Evolutionary conservation across 2,329 filamentous ascomycete species (phyloP), one percentile per base, ranked within the genome.

Genomic region (Penicillium thymicola): DNA sequence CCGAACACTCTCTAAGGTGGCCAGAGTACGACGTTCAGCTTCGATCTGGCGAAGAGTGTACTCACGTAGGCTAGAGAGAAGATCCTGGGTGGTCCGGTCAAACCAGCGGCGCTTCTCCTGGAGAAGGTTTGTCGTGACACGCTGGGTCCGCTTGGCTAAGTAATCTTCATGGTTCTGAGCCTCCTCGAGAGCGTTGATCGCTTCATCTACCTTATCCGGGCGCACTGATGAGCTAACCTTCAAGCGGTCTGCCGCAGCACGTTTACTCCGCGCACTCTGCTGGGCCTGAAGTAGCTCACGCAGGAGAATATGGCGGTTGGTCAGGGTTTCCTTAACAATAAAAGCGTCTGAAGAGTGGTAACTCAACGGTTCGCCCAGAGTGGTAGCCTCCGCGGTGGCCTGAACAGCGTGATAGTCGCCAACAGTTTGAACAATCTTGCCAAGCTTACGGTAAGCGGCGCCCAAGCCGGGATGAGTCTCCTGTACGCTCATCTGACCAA

Each of bases 261-360:
- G 84, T 73, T 92, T 94, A 74, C 85, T 90, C 60, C 89, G 86
- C 1, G 92, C 92, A 23, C 81, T 81, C 71, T 96, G 89, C 72
- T 97, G 92, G 0, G 94, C 92, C 75, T 97, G 91, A 27, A 96
- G 78, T 58, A 97, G 86, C 70, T 99, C 94, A 57, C 94, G 91
- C 42, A 96, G 88, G 21, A 99, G 83, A 60, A 99, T 96, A 76
- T 99, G 94, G 13, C 94, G 89, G 77, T 99, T 99, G 4, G 94
- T 99, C 61, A 99, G 83, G 11, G 92, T 96, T 72, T 99, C 94
- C 75, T 99, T 99, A 64, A 97, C 94, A 66, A 97, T 96, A 71
- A 97, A 96, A 43, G 94, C 90, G 74, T 99, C 94, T 55, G 90
- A 88, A 43, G 92, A 96, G 76, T 97, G 92, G 71, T 97, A 97